These are phyloP conservation scores for Magnusiomyces tetraspermus DNA, from an alignment of 1,139 yeast species.

Conservation along the genomic window DNA sequence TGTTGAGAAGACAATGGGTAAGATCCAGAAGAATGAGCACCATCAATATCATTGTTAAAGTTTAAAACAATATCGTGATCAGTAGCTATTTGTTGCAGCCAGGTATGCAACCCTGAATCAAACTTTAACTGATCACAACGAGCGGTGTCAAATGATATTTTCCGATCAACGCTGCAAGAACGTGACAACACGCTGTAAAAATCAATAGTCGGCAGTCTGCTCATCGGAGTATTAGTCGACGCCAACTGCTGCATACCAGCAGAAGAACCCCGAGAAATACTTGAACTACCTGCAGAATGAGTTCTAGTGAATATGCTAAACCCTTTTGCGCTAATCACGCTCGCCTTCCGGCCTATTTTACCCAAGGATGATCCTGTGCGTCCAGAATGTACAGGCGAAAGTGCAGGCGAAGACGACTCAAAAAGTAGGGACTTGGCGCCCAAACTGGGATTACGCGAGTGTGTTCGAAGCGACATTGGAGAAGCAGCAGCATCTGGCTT, in stretches of 20 bases:
- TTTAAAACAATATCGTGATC: slow-evolving; percentile 4
- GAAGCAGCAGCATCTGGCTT: too few species aligned
- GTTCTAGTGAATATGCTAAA: background rate
- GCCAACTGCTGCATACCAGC: too few species aligned
- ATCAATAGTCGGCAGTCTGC: slow-evolving; percentile 31
- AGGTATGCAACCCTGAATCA: slow-evolving; percentile 30
- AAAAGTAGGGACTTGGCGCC: background rate
- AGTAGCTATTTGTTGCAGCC: slow-evolving; percentile 25
- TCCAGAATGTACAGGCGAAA: background rate
- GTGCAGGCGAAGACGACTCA: background rate
- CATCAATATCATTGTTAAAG: background rate
- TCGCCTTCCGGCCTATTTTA: background rate
- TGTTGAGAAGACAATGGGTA: too few species aligned
- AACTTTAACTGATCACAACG: slow-evolving; percentile 27
- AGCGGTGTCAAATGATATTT: slow-evolving; percentile 25
- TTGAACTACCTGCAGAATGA: background rate
- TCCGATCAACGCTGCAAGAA: slow-evolving; percentile 23
- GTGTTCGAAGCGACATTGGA: background rate
- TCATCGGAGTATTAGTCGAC: slow-evolving; percentile 17
- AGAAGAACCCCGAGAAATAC: background rate
- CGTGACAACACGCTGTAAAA: slow-evolving; percentile 28
- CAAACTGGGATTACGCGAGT: background rate
- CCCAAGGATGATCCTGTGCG: background rate
- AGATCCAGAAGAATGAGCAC: too few species aligned
- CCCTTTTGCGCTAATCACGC: background rate